Conservation (phyloP, 2,329 filamentous ascomycete species). For the Dichotomopilus funicola region DNA sequence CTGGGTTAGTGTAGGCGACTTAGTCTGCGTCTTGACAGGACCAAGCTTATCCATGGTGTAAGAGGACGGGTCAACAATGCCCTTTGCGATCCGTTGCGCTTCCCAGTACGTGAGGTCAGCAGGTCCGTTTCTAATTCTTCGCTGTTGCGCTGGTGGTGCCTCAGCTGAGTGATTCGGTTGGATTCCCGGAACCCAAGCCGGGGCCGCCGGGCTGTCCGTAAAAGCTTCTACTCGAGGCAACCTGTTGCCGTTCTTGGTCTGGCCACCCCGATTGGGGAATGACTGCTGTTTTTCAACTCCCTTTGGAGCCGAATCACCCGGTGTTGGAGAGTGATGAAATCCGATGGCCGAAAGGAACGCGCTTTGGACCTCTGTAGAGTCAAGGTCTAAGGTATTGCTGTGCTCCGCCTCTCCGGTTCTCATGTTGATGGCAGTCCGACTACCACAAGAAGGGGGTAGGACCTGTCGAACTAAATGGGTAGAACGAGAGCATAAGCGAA, state of each 20-base stretch:
- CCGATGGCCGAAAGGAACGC: background rate
- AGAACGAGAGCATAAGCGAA: too few species aligned
- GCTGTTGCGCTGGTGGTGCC: background rate
- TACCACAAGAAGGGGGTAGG: background rate
- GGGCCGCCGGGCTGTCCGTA: too few species aligned
- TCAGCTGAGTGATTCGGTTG: background rate
- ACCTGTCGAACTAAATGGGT: too few species aligned
- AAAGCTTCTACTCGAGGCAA: too few species aligned
- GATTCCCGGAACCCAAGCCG: too few species aligned
- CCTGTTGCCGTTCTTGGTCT: background rate
- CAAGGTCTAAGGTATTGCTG: background rate
- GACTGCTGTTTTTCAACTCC: too few species aligned
- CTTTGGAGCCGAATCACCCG: background rate
- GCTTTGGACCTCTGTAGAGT: background rate
- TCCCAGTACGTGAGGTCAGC: background rate
- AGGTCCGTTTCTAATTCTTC: background rate
- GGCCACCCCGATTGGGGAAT: background rate
- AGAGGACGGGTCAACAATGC: background rate
- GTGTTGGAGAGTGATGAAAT: background rate
- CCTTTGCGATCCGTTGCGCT: background rate
- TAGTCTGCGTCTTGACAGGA: background rate
- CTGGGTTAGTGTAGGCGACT: background rate
- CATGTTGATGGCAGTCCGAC: background rate
- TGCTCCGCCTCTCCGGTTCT: background rate
- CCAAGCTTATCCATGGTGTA: background rate